A percentile compares a stretch with the other conserved stretches of the same genome.
phyloP scores from a whole-genome alignment of 805 yeast species.

The Hanseniaspora occidentalis region DNA sequence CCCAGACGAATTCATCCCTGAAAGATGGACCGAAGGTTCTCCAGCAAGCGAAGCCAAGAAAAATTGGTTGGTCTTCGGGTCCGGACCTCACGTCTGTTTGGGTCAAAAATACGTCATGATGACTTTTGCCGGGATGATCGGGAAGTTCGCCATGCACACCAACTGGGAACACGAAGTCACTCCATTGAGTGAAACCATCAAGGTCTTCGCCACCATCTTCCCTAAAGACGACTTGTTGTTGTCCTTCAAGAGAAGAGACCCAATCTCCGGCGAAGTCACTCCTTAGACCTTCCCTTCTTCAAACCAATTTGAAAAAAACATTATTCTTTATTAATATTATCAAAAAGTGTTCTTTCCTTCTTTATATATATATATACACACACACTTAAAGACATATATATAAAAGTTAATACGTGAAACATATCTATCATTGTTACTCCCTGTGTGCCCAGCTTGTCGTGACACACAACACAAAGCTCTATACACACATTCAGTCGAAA shows the following conservation, averaged over 20 bases:
- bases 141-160: constrained; percentile 73
- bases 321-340: neutral
- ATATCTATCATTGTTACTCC: too few relatives aligned
- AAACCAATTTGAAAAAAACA: neutral
- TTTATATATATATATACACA: neutral
- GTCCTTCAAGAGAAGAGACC: constrained; percentile 57
- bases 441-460: neutral
- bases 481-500: constrained; percentile 35
- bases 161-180: constrained; percentile 80
- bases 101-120: constrained; percentile 91
- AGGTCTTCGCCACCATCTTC: constrained; percentile 96
- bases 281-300: constrained; percentile 1
- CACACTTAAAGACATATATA: neutral
- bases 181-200: constrained; percentile 76
- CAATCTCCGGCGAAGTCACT: constrained; percentile 23
- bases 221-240: constrained; percentile 90
- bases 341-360: too few relatives aligned
- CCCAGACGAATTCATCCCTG: constrained; percentile 92
- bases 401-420: too few relatives aligned
- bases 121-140: constrained; percentile 80
- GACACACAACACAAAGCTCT: neutral
- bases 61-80: constrained; percentile 95
- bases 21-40: constrained; percentile 82
- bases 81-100: constrained; percentile 92
- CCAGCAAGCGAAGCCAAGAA: constrained; percentile 63